These are phyloP conservation scores for Circinella minor DNA, from an alignment of 371 early-diverging fungal species.

Conservation along the genomic window DNA sequence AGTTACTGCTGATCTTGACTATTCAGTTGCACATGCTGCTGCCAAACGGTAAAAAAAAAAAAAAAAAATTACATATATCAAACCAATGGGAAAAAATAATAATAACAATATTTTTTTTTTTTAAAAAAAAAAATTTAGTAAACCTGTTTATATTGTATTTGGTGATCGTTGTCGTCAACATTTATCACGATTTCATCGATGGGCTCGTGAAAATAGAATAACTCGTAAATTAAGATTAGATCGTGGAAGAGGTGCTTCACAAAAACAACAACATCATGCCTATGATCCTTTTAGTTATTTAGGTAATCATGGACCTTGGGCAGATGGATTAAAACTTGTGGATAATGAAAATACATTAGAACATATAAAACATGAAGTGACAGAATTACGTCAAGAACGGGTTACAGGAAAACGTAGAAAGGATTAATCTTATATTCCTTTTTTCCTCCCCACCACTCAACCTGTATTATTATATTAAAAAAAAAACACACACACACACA, in stretches of 20 bases:
- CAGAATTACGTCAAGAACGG: constrained; percentile 29
- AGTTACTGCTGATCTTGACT: constrained; percentile 51
- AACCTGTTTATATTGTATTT: constrained; percentile 50
- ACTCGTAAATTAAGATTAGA: constrained; percentile 45
- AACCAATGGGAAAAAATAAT: not conserved
- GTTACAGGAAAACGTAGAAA: constrained; percentile 28
- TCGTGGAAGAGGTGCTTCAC: constrained; percentile 18
- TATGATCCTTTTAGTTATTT: constrained; percentile 46
- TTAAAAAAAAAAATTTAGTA: too few species aligned
- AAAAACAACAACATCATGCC: constrained; percentile 1
- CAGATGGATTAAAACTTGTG: constrained; percentile 17
- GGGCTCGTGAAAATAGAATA: constrained; percentile 38
- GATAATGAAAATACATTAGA: constrained; percentile 16
- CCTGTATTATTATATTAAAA: too few species aligned
- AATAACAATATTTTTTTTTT: not conserved
- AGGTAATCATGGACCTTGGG: constrained; percentile 42
- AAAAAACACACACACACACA: too few species aligned
- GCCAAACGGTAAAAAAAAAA: constrained; percentile 29
- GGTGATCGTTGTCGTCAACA: constrained; percentile 42
- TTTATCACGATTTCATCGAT: constrained; percentile 44
- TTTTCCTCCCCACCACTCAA: too few species aligned
- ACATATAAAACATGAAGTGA: constrained; percentile 32
- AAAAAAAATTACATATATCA: too few species aligned
- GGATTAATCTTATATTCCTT: not conserved
- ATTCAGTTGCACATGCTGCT: constrained; percentile 42